Evolutionary conservation across 2,329 filamentous ascomycete genomes (phyloP), one percentile per base, ranked within the genome.

Genomic region (Akanthomyces muscarius): DNA sequence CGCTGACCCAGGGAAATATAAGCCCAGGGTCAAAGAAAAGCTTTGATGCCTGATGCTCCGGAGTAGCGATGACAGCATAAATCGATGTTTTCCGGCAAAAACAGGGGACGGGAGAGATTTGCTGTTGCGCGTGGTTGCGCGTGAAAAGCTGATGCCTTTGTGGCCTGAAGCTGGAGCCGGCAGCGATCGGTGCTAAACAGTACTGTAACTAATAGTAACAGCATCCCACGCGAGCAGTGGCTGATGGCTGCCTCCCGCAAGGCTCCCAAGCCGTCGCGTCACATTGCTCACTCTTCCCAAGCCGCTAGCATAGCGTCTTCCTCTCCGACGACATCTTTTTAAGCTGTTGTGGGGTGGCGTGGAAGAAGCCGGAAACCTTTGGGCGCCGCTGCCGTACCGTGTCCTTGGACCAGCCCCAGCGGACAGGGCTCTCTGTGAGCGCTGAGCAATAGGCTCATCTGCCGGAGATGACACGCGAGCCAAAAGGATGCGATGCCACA

Each of bases 311-410:
- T 23, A 23, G 45, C 45, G 18, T 25, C 33, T 51, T 23, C n/a
- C 52, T 33, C 21, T 54, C 8, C 21, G 18, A 54, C 33, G 33
- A 45, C 33, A 51, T 5, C 7, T 25, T 45, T 41, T 38, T 47
- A 10, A 45, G 21, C 23, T 14, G n/a, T 25, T 57, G 61, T 63
- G 61, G 61, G 54, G 54, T 54, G 41, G 21, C 58, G 61, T 58
- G 61, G 61, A 63, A 63, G 61, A 59, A 63, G 61, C 61, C 61
- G 61, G 61, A 63, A 63, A 38, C 52, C 61, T n/a, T 53, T 53
- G 48, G 38, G 38, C 38, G 58, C 42, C 41, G 30, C 50, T 25
- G 13, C 61, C 33, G 33, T 36, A 36, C 33, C 61, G 38, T 30
- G 38, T 30, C 47, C 61, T 33, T 58, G 54, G n/a, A 53, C 56